Evolutionary conservation across 2,329 filamentous ascomycete species (phyloP).

Genomic region (Pestalotiopsis sp.): DNA sequence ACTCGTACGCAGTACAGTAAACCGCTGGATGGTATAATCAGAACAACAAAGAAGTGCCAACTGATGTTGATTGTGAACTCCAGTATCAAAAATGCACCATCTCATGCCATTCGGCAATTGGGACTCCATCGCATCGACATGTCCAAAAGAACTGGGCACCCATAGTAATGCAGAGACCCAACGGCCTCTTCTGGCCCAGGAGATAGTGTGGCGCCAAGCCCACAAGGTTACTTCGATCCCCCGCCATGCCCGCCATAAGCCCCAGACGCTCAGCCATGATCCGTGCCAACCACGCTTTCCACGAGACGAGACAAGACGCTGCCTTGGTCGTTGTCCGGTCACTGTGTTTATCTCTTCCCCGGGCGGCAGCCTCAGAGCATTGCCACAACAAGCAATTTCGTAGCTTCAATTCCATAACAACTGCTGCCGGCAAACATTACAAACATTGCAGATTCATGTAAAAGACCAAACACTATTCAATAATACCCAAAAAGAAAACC

Average conservation of each 20-base stretch:
- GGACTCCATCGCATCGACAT: no score
- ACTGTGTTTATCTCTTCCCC: slow-evolving; percentile 9
- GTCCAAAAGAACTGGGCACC: no score
- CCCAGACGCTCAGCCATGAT: slow-evolving; percentile 7
- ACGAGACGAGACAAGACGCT: neutral
- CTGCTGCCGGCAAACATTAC: neutral
- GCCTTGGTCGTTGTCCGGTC: slow-evolving; percentile 10
- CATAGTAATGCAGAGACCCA: no score
- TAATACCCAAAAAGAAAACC: neutral
- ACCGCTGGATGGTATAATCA: no score
- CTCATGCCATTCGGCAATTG: no score
- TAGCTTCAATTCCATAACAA: neutral
- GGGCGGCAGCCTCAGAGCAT: neutral
- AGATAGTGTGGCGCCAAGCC: neutral
- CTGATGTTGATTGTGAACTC: no score
- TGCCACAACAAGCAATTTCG: neutral
- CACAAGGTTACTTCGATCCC: neutral
- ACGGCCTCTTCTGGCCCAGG: neutral
- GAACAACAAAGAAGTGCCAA: no score
- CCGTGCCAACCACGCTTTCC: slow-evolving; percentile 11
- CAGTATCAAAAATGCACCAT: no score
- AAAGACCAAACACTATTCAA: neutral
- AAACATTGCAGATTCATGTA: neutral
- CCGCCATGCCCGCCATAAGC: neutral
- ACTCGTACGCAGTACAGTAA: no score